These are phyloP conservation scores for Beauveria asiatica DNA, from an alignment of 2,329 filamentous ascomycete species.

Conservation along the genomic window DNA sequence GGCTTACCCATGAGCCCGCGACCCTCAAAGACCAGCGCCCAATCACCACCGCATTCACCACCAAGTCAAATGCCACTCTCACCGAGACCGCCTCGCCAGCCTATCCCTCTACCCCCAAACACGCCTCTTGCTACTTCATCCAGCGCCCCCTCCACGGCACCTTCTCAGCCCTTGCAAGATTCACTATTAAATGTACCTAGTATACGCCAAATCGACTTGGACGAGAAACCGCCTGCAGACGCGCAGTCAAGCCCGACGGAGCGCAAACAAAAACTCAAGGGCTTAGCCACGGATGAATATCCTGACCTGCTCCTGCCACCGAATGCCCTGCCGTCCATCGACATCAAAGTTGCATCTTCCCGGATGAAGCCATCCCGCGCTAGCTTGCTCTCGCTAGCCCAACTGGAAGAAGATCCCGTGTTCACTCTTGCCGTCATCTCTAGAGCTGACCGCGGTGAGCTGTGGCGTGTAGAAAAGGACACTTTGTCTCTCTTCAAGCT, in stretches of 20 bases:
- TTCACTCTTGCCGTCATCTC: slow-evolving; percentile 84
- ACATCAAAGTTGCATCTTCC: slow-evolving; percentile 83
- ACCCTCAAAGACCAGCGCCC: slow-evolving; percentile 43
- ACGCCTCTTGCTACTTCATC: slow-evolving; percentile 53
- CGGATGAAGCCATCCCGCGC: slow-evolving; percentile 87
- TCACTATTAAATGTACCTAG: slow-evolving; percentile 8
- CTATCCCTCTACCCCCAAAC: slow-evolving; percentile 63
- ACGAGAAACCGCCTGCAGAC: slow-evolving; percentile 19
- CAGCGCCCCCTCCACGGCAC: slow-evolving; percentile 12
- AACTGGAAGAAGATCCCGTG: slow-evolving; percentile 83
- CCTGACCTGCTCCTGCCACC: slow-evolving; percentile 79
- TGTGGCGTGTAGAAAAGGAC: slow-evolving; percentile 95
- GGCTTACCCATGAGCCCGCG: slow-evolving; percentile 53
- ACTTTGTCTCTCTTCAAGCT: slow-evolving; percentile 71
- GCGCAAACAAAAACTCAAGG: slow-evolving; percentile 57
- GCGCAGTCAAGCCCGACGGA: slow-evolving; percentile 31
- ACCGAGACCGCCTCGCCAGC: slow-evolving; percentile 58
- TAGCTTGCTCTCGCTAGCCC: slow-evolving; percentile 71
- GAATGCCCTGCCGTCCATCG: slow-evolving; percentile 78
- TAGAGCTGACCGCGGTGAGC: slow-evolving; percentile 64
- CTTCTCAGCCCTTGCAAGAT: slow-evolving; percentile 1
- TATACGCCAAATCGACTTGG: slow-evolving; percentile 24
- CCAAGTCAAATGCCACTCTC: slow-evolving; percentile 23
- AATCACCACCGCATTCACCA: slow-evolving; percentile 63
- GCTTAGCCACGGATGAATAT: slow-evolving; percentile 76